Evolutionary conservation across 768 basidiomycete species (phyloP), one percentile per base, ranked within the genome.

Genomic region (Tulasnella sp.): DNA sequence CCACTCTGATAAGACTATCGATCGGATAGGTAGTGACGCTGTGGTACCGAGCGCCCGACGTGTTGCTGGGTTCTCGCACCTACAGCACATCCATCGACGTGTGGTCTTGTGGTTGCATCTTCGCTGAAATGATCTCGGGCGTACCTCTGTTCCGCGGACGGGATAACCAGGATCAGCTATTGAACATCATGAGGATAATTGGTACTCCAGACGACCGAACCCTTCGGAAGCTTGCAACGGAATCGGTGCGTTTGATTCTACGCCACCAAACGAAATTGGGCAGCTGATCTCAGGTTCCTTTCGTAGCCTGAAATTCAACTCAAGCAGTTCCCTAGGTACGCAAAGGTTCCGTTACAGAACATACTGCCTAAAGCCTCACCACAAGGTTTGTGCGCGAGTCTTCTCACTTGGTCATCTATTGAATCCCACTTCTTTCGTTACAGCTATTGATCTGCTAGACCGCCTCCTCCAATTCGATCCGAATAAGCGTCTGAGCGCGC

Each of bases 71-170:
- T 53, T 94, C 92, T 21, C 79, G 96, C 60, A 98, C 94, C 19
- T 99, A 99, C 70, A 93, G 86, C 73, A 98, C 96, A 2, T 92
- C 89, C 29, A 98, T 99, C 66, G 96, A 99, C 70, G 87, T 98
- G 51, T 99, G 96, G 96, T 92, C 90, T 12, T 94, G 92, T 59
- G 96, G 96, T 9, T 98, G 96, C 70, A 99, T 99, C 68, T 96
- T 99, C 69, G 94, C 96, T 19, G 96, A 99, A 73, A 98, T 99
- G 94, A 98, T 99, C 61, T 85, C 89, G 19, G 96, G 96, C 1
- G 86, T 92, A 4, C 96, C 96, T 25, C 79, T 99, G 27, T 99
- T 99, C 78, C 79, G 94, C 63, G 96, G 96, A 21, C 77, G 94
- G 63, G 96, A 98, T 70, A 97, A 97, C 67, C 87, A 92, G 64